These are phyloP conservation scores for Solanum chilense DNA, from an alignment of 257 asterid species.

Conservation along the genomic window DNA sequence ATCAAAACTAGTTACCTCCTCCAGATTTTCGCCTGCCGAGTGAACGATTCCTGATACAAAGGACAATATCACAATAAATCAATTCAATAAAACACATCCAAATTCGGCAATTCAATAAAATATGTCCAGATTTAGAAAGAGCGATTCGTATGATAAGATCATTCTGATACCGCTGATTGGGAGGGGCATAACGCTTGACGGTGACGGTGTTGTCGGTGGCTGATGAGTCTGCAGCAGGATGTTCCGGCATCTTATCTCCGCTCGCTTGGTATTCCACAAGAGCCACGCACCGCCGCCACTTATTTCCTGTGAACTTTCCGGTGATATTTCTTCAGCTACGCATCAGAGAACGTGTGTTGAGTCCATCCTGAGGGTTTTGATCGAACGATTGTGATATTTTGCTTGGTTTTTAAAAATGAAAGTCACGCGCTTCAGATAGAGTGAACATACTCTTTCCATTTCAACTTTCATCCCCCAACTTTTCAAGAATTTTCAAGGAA, in stretches of 20 bases:
- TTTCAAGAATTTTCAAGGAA: neutral
- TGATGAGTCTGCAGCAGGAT: slow-evolving; percentile 47
- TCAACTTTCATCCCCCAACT: neutral
- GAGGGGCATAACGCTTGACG: slow-evolving; percentile 87
- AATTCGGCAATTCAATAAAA: neutral
- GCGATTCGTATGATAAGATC: neutral
- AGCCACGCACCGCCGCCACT: slow-evolving; percentile 1
- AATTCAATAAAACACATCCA: slow-evolving; percentile 1
- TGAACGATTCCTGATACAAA: slow-evolving; percentile 63
- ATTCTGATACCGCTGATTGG: slow-evolving; percentile 61
- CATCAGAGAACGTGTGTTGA: neutral
- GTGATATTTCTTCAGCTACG: neutral
- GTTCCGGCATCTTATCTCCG: slow-evolving; percentile 53
- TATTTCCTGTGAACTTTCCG: neutral
- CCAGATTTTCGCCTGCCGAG: slow-evolving; percentile 94
- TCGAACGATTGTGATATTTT: neutral
- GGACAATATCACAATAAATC: slow-evolving; percentile 1
- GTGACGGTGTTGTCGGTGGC: slow-evolving; percentile 44
- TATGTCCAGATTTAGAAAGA: neutral
- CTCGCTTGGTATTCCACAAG: neutral
- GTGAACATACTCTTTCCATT: neutral
- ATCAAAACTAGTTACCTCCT: slow-evolving; percentile 42
- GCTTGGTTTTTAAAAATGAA: neutral
- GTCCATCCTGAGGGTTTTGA: neutral
- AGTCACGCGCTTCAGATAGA: neutral